Base-by-base conservation (phyloP, 73 alveolate genomes). In the Paramecium tetraurelia region DNA sequence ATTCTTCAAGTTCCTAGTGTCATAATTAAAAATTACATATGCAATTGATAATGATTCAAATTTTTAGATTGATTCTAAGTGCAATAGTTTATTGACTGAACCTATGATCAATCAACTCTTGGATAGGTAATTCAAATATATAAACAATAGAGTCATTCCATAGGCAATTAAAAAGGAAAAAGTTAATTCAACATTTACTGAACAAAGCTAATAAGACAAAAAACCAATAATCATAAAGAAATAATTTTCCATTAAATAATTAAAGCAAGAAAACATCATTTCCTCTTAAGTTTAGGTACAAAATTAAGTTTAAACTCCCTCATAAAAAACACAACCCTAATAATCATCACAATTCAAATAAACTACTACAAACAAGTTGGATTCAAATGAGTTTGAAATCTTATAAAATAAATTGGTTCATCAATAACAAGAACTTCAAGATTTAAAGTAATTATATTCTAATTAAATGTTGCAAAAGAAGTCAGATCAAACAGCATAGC, bases 361-460 rank as follows among this genome's bases (percentile, higher is more conserved):
- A 33, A 27, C 1, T 31, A 33, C 2, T 27, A 18, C 69, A 53
- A 53, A 53, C 9, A 53, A 53, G 8, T 33, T 63, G 50, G 84
- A 63, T 27, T 63, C 84, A 4, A 63, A 22, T 20, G 84, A 63
- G 24, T 63, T 63, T 63, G 84, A 63, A 63, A 63, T 63, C 5
- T 14, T 63, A 33, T 63, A 63, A n/a, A 63, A 63, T 63, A 63
- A 63, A 63, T n/a, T 63, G n/a, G 84, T 63, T 33, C 84, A 63
- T 33, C 10, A 63, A 63, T 8, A 63, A 7, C 31, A 63, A 63
- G 84, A 63, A 63, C 27, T 63, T 5, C 12, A 63, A 63, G 84
- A 63, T 9, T 20, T 63, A 14, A 63, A 63, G 46, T 20, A 63
- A 63, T 14, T 63, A 2, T 63, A 63, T 27, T 20, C 84, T 27